These are phyloP conservation scores for Amanita subjunquillea DNA, from an alignment of 768 basidiomycete species.

Conservation along the genomic window DNA sequence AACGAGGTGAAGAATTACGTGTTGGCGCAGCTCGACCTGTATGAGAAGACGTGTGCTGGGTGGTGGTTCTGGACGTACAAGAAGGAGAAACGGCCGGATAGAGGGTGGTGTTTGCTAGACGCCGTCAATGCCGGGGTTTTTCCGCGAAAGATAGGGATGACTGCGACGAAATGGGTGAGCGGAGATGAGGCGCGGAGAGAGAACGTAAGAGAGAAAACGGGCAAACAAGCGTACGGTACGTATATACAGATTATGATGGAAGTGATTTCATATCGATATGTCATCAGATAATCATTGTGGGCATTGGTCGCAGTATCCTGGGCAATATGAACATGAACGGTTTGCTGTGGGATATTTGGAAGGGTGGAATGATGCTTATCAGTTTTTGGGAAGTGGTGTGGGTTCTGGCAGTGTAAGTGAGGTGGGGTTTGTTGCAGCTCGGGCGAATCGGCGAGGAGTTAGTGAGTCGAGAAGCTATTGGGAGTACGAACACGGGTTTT, in stretches of 20 bases:
- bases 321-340: conserved; percentile 55
- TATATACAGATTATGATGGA: neutral
- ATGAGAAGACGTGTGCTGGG: conserved; percentile 54
- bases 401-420: conserved; percentile 28
- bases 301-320: conserved; percentile 38
- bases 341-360: conserved; percentile 54
- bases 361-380: conserved; percentile 66
- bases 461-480: conserved; percentile 44
- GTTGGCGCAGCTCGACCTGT: conserved; percentile 54
- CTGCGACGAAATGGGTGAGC: conserved; percentile 13
- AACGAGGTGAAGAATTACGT: conserved; percentile 39
- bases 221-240: conserved; percentile 22
- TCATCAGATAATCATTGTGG: conserved; percentile 23
- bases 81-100: conserved; percentile 55
- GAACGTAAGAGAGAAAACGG: conserved; percentile 16
- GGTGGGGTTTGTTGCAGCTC: conserved; percentile 56
- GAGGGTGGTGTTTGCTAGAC: conserved; percentile 66
- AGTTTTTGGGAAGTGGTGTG: conserved; percentile 32
- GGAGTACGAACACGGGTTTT: conserved; percentile 66
- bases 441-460: conserved; percentile 34
- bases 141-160: conserved; percentile 39
- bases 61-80: conserved; percentile 85
- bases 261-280: neutral
- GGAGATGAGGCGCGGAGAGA: conserved; percentile 12
- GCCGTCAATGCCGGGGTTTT: conserved; percentile 54